Percentiles rank a stretch among this genome's conserved stretches.
Evolutionary conservation across 192 early-diverging fungal species (phyloP).

Genomic region (Podila epicladia): DNA sequence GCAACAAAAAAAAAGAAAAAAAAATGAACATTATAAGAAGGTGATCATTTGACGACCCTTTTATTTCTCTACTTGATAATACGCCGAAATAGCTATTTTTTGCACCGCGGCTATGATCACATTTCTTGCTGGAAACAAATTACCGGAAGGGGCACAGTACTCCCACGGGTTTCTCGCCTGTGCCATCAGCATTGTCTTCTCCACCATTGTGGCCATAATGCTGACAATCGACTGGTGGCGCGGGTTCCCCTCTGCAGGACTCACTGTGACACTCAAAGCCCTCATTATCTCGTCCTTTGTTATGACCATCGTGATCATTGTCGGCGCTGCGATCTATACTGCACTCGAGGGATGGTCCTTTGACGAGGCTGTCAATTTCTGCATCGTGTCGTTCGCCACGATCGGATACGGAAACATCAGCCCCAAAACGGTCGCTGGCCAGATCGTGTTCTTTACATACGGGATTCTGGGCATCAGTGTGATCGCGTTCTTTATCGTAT

Average conservation of each 20-base stretch:
- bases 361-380: conserved; percentile 41
- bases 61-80: conserved; percentile 1
- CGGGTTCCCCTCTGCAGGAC: conserved; percentile 39
- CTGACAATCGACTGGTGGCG: conserved; percentile 34
- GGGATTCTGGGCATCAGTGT: conserved; percentile 28
- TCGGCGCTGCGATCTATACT: conserved; percentile 26
- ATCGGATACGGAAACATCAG: conserved; percentile 44
- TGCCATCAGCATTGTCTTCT: conserved; percentile 14
- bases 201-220: conserved; percentile 22
- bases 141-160: conserved; percentile 23
- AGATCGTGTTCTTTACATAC: conserved; percentile 31
- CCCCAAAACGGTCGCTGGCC: conserved; percentile 23
- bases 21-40: neutral
- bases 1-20: neutral
- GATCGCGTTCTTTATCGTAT: conserved; percentile 34
- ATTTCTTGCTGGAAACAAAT: conserved; percentile 2
- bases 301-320: conserved; percentile 33
- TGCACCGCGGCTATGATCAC: conserved; percentile 20
- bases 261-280: conserved; percentile 24
- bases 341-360: conserved; percentile 37
- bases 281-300: conserved; percentile 46
- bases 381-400: conserved; percentile 47
- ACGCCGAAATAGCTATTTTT: conserved; percentile 12
- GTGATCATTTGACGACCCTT: neutral
- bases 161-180: conserved; percentile 42